Percentiles rank a stretch among this genome's conserved stretches.
Evolutionary conservation across 169 alveolate species (phyloP).

Genomic region (Condylostoma magnum): DNA sequence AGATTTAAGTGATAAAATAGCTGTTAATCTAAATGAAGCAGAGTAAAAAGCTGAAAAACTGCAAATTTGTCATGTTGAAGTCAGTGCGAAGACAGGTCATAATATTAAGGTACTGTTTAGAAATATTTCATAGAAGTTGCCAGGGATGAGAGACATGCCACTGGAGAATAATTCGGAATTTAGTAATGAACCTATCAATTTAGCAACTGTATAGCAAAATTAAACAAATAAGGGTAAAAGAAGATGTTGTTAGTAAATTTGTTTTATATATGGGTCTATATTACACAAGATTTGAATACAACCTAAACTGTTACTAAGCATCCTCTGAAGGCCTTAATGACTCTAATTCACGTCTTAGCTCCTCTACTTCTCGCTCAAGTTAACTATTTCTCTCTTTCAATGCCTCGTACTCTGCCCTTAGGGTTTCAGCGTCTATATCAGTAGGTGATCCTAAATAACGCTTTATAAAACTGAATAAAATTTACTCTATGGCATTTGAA

Average conservation of each 20-base stretch:
- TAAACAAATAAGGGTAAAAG: no score
- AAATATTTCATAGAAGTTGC: conserved; percentile 78
- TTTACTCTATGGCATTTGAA: conserved; percentile 76
- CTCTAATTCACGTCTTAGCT: conserved; percentile 43
- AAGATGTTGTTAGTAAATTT: no score
- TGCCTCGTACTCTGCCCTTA: conserved; percentile 81
- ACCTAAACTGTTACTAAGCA: neutral
- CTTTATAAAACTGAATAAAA: conserved; percentile 59
- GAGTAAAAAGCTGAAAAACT: conserved; percentile 74
- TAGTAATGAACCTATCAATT: neutral
- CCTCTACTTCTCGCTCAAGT: conserved; percentile 61
- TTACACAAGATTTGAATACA: no score
- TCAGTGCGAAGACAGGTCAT: conserved; percentile 92
- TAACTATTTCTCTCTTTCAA: conserved; percentile 70
- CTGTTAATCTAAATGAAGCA: conserved; percentile 45
- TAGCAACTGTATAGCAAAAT: no score
- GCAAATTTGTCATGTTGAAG: conserved; percentile 89
- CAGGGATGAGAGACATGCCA: neutral
- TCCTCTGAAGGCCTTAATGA: conserved; percentile 1
- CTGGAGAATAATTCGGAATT: neutral
- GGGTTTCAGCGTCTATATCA: conserved; percentile 80
- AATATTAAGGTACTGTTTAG: conserved; percentile 89
- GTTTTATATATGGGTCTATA: no score
- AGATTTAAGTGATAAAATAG: conserved; percentile 59
- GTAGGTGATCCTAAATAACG: conserved; percentile 85